Percentiles rank a stretch among this genome's conserved stretches.
These are phyloP conservation scores for Musa balbisiana DNA, from an alignment of 202 grass and related monocot genomes.

Conservation along the genomic window DNA sequence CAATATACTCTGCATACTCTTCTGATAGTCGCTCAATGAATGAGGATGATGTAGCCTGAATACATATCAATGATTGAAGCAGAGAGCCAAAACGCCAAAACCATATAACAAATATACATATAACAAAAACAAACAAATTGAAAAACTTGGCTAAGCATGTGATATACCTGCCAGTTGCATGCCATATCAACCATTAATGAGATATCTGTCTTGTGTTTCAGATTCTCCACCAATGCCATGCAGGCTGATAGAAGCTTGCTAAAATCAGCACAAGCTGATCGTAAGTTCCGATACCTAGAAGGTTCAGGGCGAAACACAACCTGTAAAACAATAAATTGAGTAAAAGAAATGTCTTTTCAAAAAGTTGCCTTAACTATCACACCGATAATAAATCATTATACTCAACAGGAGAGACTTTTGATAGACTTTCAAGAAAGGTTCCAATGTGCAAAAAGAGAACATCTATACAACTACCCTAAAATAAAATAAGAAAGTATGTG, in stretches of 20 bases:
- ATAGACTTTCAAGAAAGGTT: no score
- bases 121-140: neutral
- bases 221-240: conserved; percentile 34
- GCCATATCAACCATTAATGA: conserved; percentile 48
- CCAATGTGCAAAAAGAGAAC: no score
- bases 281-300: conserved; percentile 55
- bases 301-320: conserved; percentile 71
- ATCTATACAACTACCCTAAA: no score
- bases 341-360: neutral
- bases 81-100: conserved; percentile 9
- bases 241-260: conserved; percentile 41
- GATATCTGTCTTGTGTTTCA: conserved; percentile 33
- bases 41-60: conserved; percentile 54
- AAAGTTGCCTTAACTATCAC: no score
- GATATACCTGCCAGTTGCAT: conserved; percentile 77
- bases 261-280: conserved; percentile 63
- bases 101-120: conserved; percentile 7
- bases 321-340: conserved; percentile 32
- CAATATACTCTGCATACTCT: conserved; percentile 65
- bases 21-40: conserved; percentile 75
- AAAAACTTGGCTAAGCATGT: conserved; percentile 11
- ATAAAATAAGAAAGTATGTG: no score
- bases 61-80: conserved; percentile 7
- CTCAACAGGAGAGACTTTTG: neutral
- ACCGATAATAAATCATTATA: neutral